phyloP scores from a whole-genome alignment of 441 rosid genomes.

The Gossypium schwendimanii region DNA sequence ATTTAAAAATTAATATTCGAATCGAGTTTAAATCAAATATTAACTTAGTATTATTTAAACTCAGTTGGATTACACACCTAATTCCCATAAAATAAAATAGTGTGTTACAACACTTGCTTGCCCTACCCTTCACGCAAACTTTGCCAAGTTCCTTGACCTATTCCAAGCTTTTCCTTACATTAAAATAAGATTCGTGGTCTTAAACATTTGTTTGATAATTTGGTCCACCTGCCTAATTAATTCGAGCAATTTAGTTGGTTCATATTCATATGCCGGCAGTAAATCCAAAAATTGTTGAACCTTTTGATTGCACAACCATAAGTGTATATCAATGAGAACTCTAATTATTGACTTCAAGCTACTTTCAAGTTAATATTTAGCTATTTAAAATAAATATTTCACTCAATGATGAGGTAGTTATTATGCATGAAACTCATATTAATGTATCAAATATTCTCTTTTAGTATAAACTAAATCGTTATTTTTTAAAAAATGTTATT shows the following conservation, averaged over 20 bases:
- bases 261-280: background rate
- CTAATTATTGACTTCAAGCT: too few relatives aligned
- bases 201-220: background rate
- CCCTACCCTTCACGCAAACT: background rate
- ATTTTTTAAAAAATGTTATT: too few relatives aligned
- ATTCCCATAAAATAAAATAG: background rate
- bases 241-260: background rate
- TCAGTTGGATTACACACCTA: too few relatives aligned
- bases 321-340: background rate
- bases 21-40: too few relatives aligned
- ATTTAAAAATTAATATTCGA: too few relatives aligned
- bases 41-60: too few relatives aligned
- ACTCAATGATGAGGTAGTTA: too few relatives aligned
- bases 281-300: background rate
- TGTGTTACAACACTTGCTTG: background rate
- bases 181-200: background rate
- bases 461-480: too few relatives aligned
- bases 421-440: too few relatives aligned
- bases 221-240: background rate
- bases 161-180: background rate
- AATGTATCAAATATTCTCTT: too few relatives aligned
- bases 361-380: too few relatives aligned
- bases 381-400: too few relatives aligned
- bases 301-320: background rate
- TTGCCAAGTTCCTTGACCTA: background rate